Evolutionary conservation across 768 basidiomycete genomes (phyloP).

Genomic region (Tephrocybe sp.): DNA sequence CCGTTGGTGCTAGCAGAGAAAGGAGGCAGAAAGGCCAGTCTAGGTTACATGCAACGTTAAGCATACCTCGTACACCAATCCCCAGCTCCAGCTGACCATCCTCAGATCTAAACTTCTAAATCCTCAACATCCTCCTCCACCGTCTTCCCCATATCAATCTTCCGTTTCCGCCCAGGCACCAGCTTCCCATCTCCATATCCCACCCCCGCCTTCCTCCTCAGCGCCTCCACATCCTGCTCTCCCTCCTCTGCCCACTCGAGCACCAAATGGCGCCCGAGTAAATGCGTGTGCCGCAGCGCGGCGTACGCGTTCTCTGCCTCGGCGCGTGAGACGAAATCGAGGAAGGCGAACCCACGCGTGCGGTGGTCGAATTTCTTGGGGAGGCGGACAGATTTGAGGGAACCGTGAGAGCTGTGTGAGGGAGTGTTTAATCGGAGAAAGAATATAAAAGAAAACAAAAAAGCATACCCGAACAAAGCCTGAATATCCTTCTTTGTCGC

Average conservation of each 20-base stretch:
- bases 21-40: conserved; percentile 29
- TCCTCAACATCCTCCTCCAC: conserved; percentile 34
- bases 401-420: conserved; percentile 73
- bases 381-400: conserved; percentile 90
- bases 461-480: conserved; percentile 79
- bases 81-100: no score
- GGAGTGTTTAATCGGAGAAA: not conserved
- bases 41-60: no score
- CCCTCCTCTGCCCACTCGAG: conserved; percentile 91
- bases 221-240: conserved; percentile 70
- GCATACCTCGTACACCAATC: no score
- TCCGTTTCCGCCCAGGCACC: conserved; percentile 74
- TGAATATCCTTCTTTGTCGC: conserved; percentile 90
- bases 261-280: conserved; percentile 92
- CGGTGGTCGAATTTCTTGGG: conserved; percentile 90
- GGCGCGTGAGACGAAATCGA: conserved; percentile 76
- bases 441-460: not conserved
- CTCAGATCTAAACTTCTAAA: conserved; percentile 21
- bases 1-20: conserved; percentile 8
- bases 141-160: conserved; percentile 52
- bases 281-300: conserved; percentile 72
- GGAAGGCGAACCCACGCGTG: conserved; percentile 92
- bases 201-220: conserved; percentile 79
- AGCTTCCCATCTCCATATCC: conserved; percentile 68
- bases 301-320: conserved; percentile 75